Conservation (phyloP, 805 yeast genomes). For the Lachancea waltii region DNA sequence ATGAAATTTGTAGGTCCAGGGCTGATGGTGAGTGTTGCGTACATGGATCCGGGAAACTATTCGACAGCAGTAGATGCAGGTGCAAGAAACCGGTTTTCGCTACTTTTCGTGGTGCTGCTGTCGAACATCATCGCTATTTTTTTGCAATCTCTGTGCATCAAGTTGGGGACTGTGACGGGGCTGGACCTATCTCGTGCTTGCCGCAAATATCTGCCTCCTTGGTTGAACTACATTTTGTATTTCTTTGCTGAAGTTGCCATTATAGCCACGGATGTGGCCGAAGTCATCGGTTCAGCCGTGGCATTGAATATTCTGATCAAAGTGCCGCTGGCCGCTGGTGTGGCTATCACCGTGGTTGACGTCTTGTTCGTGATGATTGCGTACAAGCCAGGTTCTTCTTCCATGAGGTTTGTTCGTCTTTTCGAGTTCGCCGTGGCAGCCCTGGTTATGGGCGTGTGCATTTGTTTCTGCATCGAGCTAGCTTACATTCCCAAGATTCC, state of each 20-base stretch:
- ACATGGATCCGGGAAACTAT: constrained; percentile 92
- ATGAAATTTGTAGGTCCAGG: constrained; percentile 80
- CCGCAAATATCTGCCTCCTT: constrained; percentile 57
- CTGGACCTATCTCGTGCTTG: constrained; percentile 83
- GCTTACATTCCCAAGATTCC: constrained; percentile 46
- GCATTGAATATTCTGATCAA: constrained; percentile 69
- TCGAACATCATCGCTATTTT: constrained; percentile 83
- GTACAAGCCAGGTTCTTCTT: constrained; percentile 69
- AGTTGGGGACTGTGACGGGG: constrained; percentile 86
- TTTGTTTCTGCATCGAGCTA: constrained; percentile 72
- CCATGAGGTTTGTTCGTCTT: constrained; percentile 60
- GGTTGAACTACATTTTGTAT: constrained; percentile 60
- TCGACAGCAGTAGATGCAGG: constrained; percentile 88
- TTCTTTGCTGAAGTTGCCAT: constrained; percentile 83
- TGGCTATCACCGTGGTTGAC: constrained; percentile 69
- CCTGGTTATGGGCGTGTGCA: constrained; percentile 66
- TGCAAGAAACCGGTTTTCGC: constrained; percentile 65
- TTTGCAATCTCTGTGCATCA: constrained; percentile 75
- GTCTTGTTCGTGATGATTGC: constrained; percentile 76
- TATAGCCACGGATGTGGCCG: constrained; percentile 89
- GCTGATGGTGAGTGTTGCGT: constrained; percentile 79
- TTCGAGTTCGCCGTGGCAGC: constrained; percentile 72
- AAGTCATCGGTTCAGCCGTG: constrained; percentile 90
- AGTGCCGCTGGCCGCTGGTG: constrained; percentile 74
- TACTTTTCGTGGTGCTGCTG: constrained; percentile 63